phyloP scores from a whole-genome alignment of 2,329 filamentous ascomycete species.

The Blastomyces silverae region DNA sequence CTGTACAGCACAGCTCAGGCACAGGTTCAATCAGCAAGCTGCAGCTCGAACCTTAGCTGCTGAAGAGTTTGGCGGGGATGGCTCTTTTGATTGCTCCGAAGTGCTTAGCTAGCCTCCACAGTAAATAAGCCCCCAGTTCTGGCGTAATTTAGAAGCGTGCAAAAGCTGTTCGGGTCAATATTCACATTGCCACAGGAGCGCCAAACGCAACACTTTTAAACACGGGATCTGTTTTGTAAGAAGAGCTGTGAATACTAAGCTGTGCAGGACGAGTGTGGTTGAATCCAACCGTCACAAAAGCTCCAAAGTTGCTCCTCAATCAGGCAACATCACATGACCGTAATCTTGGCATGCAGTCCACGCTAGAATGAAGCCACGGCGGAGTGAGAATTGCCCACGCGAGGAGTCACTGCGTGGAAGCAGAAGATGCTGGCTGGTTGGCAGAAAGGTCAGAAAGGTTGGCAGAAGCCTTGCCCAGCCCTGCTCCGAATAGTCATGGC shows the following conservation, averaged over 20 bases:
- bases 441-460: too few species aligned
- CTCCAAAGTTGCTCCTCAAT: background rate
- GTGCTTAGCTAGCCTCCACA: too few species aligned
- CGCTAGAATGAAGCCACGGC: background rate
- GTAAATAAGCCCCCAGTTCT: too few species aligned
- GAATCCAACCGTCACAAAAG: background rate
- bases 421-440: background rate
- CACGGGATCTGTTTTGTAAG: background rate
- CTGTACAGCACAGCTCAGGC: too few species aligned
- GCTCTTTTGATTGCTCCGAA: background rate
- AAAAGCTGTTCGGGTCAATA: background rate
- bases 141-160: too few species aligned
- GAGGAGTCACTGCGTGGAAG: background rate
- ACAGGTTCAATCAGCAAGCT: background rate
- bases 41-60: background rate
- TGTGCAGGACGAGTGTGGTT: background rate
- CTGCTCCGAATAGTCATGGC: too few species aligned
- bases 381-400: background rate
- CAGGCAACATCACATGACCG: background rate
- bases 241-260: background rate
- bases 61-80: background rate
- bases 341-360: background rate
- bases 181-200: background rate
- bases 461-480: too few species aligned
- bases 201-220: background rate